Evolutionary conservation across 176 grass and related monocot genomes (phyloP), one percentile per base, ranked within the genome.

Genomic region (Poa pratensis): DNA sequence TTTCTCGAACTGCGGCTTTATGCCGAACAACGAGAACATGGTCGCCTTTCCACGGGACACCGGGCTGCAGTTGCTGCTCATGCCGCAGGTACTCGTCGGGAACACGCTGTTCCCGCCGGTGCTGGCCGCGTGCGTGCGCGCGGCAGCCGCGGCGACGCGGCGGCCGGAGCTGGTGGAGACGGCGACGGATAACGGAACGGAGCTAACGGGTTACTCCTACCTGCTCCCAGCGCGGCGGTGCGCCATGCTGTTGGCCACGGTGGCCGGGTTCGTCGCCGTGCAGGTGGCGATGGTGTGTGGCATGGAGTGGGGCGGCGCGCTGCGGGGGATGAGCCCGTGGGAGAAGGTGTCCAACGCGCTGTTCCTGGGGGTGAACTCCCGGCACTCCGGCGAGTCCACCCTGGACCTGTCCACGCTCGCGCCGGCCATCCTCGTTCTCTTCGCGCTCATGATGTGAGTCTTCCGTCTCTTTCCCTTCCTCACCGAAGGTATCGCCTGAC

Each of bases 1-100:
- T 3, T 92, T 95, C 83, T 89, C 90, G 10, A 92, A 8, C 82
- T 92, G 90, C 80, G 86, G 93, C 1, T 95, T 58, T 72, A 54
- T 89, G 74, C 93, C 90, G 26, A 92, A 77, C 15, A 95, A 95
- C 82, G 88, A 92, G 83, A 92, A 88, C 83, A 95, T 95, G 93
- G 9, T 13, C 1, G 76, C 63, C 3, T 95, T 95, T 84, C 85
- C 18, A 7, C 86, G 79, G 50, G 76, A 88, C 73, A 66, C 69
- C n/a, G 77, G 82, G 23, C 84, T 95, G 66, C 87, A 92, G 78
- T 84, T 95, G 64, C 66, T 91, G 62, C 86, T 95, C 6, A 28
- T 80, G 69, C 88, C 88, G 42, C 85, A 93, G 79, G 82, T 71
- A 32, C 80, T 95, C 20, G 75, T 75, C 12, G 88, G 90, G 1